Percentiles rank a stretch among this genome's conserved stretches.
These are phyloP conservation scores for Alternaria gaisen DNA, from an alignment of 2,329 filamentous ascomycete genomes.

Conservation along the genomic window DNA sequence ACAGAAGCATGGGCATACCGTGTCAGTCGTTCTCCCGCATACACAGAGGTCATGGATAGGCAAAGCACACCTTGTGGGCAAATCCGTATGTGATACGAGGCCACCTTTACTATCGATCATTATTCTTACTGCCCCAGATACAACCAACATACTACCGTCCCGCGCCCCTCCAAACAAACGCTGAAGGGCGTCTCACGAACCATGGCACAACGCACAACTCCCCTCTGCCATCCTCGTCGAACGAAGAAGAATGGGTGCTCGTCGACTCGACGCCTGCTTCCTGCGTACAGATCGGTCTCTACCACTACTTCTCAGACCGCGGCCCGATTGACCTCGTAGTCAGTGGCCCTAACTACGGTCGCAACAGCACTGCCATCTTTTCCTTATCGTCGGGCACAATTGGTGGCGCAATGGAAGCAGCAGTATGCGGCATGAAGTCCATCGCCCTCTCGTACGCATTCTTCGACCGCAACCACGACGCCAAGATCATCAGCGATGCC, in stretches of 20 bases:
- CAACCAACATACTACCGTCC: conserved; percentile 85
- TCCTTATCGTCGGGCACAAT: conserved; percentile 59
- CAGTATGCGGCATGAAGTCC: conserved; percentile 60
- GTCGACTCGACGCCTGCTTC: conserved; percentile 60
- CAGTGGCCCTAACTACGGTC: conserved; percentile 60
- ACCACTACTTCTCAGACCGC: conserved; percentile 56
- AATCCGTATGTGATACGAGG: conserved; percentile 60
- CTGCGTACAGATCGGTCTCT: conserved; percentile 60
- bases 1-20: conserved; percentile 75
- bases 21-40: conserved; percentile 90
- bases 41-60: conserved; percentile 97
- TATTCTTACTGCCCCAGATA: conserved; percentile 50
- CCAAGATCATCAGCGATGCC: conserved; percentile 79
- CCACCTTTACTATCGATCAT: not conserved
- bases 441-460: conserved; percentile 93
- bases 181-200: conserved; percentile 48
- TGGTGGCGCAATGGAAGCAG: conserved; percentile 60
- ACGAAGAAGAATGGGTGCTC: conserved; percentile 59
- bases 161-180: conserved; percentile 60
- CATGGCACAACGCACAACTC: conserved; percentile 46
- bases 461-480: conserved; percentile 84
- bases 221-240: conserved; percentile 43
- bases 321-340: conserved; percentile 59
- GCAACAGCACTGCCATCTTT: conserved; percentile 62
- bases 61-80: conserved; percentile 95